Conservation (phyloP, 352 stramenopile genomes). For the Phytophthora macrochlamydospora region DNA sequence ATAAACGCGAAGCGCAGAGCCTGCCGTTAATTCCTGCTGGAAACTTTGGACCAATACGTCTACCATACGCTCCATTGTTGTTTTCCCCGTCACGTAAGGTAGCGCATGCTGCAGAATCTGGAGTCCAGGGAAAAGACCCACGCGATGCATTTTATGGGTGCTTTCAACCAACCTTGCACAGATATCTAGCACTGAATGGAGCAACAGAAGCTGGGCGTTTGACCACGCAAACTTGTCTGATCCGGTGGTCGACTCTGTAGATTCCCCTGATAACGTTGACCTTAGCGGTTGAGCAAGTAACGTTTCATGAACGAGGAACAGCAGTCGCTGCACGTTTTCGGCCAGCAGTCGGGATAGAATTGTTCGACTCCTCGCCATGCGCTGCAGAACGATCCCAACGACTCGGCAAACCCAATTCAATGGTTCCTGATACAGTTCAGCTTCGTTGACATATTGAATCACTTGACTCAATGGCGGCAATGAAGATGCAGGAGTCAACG, state of each 20-base stretch:
- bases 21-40: constrained; percentile 76
- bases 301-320: constrained; percentile 73
- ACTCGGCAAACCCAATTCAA: constrained; percentile 74
- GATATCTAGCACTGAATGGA: constrained; percentile 79
- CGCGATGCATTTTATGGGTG: constrained; percentile 77
- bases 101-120: constrained; percentile 70
- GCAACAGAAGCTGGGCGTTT: constrained; percentile 67
- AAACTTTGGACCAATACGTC: constrained; percentile 66
- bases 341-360: constrained; percentile 75
- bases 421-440: constrained; percentile 47
- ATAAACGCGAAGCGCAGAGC: constrained; percentile 69
- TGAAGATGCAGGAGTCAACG: constrained; percentile 15
- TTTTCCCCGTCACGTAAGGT: constrained; percentile 38
- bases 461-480: constrained; percentile 34
- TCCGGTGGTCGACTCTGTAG: neutral
- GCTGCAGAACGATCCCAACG: constrained; percentile 73
- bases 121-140: constrained; percentile 69
- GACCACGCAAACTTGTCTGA: constrained; percentile 51
- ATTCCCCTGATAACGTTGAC: neutral
- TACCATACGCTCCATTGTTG: constrained; percentile 64
- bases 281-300: constrained; percentile 48
- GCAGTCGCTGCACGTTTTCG: constrained; percentile 80
- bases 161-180: constrained; percentile 74
- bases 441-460: constrained; percentile 22
- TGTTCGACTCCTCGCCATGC: constrained; percentile 74